phyloP scores from a whole-genome alignment of 1,139 yeast species.

The Wickerhamiella pararugosa region DNA sequence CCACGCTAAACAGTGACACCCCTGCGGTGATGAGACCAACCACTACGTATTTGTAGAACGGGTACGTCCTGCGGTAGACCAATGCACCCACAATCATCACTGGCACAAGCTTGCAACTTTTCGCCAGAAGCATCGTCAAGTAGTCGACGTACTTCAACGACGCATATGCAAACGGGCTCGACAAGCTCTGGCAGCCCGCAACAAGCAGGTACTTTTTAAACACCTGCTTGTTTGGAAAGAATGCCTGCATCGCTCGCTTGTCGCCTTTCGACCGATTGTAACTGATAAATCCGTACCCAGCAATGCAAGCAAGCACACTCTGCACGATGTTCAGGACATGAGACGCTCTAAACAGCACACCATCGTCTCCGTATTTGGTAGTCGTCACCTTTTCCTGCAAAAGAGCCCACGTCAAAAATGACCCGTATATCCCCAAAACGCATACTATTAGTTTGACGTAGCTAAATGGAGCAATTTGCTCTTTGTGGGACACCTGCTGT shows the following conservation, averaged over 20 bases:
- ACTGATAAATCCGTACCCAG: slow-evolving; percentile 48
- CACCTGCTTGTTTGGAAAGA: slow-evolving; percentile 22
- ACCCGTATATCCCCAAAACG: slow-evolving; percentile 61
- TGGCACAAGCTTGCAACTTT: slow-evolving; percentile 86
- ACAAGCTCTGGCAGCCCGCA: slow-evolving; percentile 62
- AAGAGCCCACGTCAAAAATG: slow-evolving; percentile 83
- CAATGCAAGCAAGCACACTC: slow-evolving; percentile 51
- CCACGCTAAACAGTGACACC: slow-evolving; percentile 60
- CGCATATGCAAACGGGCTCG: slow-evolving; percentile 67
- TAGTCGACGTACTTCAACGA: slow-evolving; percentile 76
- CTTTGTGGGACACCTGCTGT: no score
- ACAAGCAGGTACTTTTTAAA: slow-evolving; percentile 40
- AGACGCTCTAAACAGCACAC: slow-evolving; percentile 54
- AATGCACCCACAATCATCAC: slow-evolving; percentile 71
- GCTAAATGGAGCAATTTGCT: not conserved
- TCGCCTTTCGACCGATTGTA: slow-evolving; percentile 22
- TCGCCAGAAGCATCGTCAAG: slow-evolving; percentile 70
- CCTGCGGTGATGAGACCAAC: slow-evolving; percentile 68
- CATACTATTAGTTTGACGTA: slow-evolving; percentile 27
- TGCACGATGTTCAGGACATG: slow-evolving; percentile 61
- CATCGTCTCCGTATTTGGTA: slow-evolving; percentile 52
- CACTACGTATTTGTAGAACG: slow-evolving; percentile 60
- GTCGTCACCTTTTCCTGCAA: slow-evolving; percentile 80
- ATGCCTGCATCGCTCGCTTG: slow-evolving; percentile 15
- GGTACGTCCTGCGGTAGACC: slow-evolving; percentile 60